Evolutionary conservation across 257 asterid species (phyloP), one percentile per base, ranked within the genome.

Genomic region (Fraxinus excelsior): DNA sequence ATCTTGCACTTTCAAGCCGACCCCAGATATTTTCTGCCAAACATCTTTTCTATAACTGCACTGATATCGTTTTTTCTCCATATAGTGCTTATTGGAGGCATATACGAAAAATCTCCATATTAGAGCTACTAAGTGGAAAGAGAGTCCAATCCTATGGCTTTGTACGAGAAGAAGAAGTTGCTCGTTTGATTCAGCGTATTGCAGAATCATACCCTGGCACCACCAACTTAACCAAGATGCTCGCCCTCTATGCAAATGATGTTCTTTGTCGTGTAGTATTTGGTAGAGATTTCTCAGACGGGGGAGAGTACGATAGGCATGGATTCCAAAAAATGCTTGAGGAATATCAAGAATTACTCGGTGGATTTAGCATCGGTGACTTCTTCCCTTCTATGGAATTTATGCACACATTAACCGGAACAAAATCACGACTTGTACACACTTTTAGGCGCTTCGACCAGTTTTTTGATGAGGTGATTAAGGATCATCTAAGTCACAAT

Each of bases 311-410:
- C 37, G 89, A 80, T 18, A 28, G 82, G 25, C 81, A 77, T 5
- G 91, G 92, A 65, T 87, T 88, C 46, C 84, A 84, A 2, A 81
- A 87, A 68, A 76, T 86, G 83, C 90, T 86, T 6, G 82, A 82
- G 26, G 91, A 87, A 67, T 88, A 82, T 79, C 87, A 90, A 11
- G 83, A 75, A 4, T 49, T 86, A 72, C 88, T 88, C 12, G 92
- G 93, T 1, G 93, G 93, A 31, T 88, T 90, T 69, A 82, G 86
- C 49, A 1, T 82, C 5, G 93, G 91, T 25, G 96, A 90, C 74
- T 90, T 85, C 76, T 90, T 87, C 49, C 96, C 96, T 25, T 87
- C 90, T 0, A 72, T 90, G 85, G 91, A 84, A 7, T 83, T 88
- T 40, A 7, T 90, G 76, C 89, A 88, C 29, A 77, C 34, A 37